Percentiles rank a stretch among this genome's conserved stretches.
These are phyloP conservation scores for Pachyrhizus erosus DNA, from an alignment of 306 rosid species.

Conservation along the genomic window DNA sequence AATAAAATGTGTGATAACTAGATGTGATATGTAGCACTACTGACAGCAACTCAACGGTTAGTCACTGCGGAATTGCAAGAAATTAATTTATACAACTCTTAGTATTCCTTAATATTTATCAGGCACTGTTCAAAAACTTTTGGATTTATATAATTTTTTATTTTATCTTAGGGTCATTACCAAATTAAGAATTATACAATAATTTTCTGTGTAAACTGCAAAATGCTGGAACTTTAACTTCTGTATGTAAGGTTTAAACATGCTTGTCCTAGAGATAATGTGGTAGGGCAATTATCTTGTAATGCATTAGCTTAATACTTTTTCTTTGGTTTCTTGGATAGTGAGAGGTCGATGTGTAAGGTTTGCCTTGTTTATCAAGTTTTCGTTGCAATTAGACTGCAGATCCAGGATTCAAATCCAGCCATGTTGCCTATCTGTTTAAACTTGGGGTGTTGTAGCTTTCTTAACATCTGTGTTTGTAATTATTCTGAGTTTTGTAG, in stretches of 20 bases:
- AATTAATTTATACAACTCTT: too few species aligned
- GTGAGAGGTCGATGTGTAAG: background rate
- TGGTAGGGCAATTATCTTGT: background rate
- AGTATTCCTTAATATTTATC: too few species aligned
- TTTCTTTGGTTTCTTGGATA: slow-evolving; percentile 15
- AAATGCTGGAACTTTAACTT: slow-evolving; percentile 8
- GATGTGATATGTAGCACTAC: too few species aligned
- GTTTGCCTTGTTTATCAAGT: background rate
- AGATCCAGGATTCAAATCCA: background rate
- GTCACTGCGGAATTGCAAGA: too few species aligned
- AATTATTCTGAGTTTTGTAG: too few species aligned
- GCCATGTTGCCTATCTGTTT: too few species aligned
- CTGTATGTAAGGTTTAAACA: background rate
- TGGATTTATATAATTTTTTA: background rate
- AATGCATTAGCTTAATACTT: background rate
- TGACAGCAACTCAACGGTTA: too few species aligned
- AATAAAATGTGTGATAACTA: too few species aligned
- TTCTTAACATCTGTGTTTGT: too few species aligned
- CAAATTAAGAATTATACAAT: background rate
- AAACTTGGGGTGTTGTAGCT: too few species aligned
- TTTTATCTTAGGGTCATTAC: background rate
- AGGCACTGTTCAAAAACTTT: too few species aligned
- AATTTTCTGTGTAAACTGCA: background rate
- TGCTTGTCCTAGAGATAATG: background rate
- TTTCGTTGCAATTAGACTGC: slow-evolving; percentile 2